Evolutionary conservation across 352 stramenopile genomes (phyloP).

Genomic region (Pythium volutum): DNA sequence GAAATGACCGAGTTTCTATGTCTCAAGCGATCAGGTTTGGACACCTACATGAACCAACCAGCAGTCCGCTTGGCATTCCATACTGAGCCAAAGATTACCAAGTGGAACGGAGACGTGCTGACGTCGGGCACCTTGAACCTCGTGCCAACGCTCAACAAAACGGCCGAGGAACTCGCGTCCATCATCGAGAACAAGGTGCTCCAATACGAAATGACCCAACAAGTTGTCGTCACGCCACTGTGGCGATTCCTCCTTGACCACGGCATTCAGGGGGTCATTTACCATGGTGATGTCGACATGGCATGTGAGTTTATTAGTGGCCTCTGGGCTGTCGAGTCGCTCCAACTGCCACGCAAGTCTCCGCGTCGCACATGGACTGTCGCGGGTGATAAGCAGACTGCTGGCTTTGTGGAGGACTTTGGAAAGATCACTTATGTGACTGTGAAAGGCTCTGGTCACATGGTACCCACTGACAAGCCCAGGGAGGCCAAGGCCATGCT

Average conservation of each 20-base stretch:
- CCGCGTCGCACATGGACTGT: constrained; percentile 18
- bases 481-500: constrained; percentile 24
- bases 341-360: constrained; percentile 27
- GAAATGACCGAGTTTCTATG: constrained; percentile 31
- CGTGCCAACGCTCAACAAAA: neutral
- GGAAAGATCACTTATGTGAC: constrained; percentile 59
- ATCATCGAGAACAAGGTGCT: constrained; percentile 24
- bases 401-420: constrained; percentile 59
- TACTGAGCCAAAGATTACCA: constrained; percentile 31
- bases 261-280: constrained; percentile 55
- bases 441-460: constrained; percentile 65
- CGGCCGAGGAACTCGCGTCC: constrained; percentile 3
- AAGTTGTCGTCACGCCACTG: neutral
- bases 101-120: constrained; percentile 35
- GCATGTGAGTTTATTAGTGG: constrained; percentile 64
- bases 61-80: constrained; percentile 58
- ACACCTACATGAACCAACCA: constrained; percentile 45
- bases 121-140: constrained; percentile 27
- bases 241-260: constrained; percentile 22
- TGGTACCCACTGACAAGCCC: constrained; percentile 61
- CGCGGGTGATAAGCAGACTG: constrained; percentile 33
- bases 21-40: constrained; percentile 19
- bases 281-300: constrained; percentile 69
- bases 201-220: constrained; percentile 15
- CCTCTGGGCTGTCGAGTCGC: constrained; percentile 65